Evolutionary conservation across 2,329 filamentous ascomycete species (phyloP).

Genomic region (Nemania abortiva): DNA sequence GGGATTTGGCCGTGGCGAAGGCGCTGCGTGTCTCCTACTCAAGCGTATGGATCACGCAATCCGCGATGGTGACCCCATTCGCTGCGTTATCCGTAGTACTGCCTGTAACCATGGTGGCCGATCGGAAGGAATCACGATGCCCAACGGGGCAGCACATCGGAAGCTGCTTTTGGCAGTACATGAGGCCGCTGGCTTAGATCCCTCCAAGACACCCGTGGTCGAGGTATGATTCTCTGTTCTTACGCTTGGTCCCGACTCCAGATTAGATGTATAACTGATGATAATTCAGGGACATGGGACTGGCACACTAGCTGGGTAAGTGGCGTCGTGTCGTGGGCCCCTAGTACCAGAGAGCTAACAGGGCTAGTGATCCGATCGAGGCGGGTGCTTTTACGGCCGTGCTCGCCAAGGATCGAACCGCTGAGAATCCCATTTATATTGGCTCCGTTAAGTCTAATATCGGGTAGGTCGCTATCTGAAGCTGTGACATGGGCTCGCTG

Average conservation of each 20-base stretch:
- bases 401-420: slow-evolving; percentile 41
- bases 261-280: background rate
- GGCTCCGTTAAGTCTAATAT: slow-evolving; percentile 46
- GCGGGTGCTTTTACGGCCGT: slow-evolving; percentile 43
- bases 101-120: slow-evolving; percentile 34
- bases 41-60: slow-evolving; percentile 32
- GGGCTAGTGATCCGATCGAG: slow-evolving; percentile 39
- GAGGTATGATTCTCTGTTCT: slow-evolving; percentile 19
- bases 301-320: slow-evolving; percentile 31
- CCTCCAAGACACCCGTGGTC: slow-evolving; percentile 24
- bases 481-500: background rate
- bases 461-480: slow-evolving; percentile 18
- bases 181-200: slow-evolving; percentile 14
- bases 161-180: slow-evolving; percentile 33
- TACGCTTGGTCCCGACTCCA: background rate
- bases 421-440: slow-evolving; percentile 45
- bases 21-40: slow-evolving; percentile 24
- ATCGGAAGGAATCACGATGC: slow-evolving; percentile 34
- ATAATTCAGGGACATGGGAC: slow-evolving; percentile 32
- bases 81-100: slow-evolving; percentile 27
- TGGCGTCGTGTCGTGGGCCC: background rate
- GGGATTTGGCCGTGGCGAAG: slow-evolving; percentile 35
- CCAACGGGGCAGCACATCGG: slow-evolving; percentile 28
- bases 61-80: slow-evolving; percentile 28
- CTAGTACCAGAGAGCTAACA: slow-evolving; percentile 1